Evolutionary conservation across 192 early-diverging fungal genomes (phyloP), one percentile per base, ranked within the genome.

Genomic region (Powellomyces hirtus): DNA sequence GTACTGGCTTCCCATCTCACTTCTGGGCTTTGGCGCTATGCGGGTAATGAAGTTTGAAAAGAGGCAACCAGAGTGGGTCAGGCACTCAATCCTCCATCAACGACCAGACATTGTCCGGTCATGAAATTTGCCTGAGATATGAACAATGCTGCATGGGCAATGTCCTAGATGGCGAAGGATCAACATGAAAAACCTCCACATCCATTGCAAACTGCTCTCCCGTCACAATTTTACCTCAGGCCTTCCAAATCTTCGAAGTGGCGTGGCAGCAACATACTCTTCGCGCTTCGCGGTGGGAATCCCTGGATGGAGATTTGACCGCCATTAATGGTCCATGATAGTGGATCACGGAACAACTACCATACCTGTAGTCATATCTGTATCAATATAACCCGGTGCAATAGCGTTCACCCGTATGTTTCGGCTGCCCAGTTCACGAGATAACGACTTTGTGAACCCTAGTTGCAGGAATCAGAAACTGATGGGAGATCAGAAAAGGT

Each of bases 381-480:
- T 95, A 6, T 86, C 85, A 40, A 94, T 91, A 68, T 89, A 95
- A 38, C 94, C 94, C 37, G 94, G 94, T 10, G 92, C 89, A 72
- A 96, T 84, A 4, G 83, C 81, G 79, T 93, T 94, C 7, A 90
- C 93, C 22, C 91, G 75, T 14, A 96, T 81, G 14, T 84, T 81
- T 0, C 77, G 71, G 13, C 85, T 81, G 0, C 88, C 93, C 2
- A 93, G 68, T 66, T 96, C 94, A 69, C 84, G 88, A 7, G 94
- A 90, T 20, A 94, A 75, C 4, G 92, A 83, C 58, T 91, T 89
- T 22, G 94, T 90, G 69, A 92, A 94, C 26, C 91, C 89, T 89
- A 51, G 37, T 4, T 26, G 18, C 14, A 42, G 40, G 18, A 42
- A 42, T 13, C n/a, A n/a, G n/a, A n/a, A n/a, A n/a, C n/a, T n/a